Evolutionary conservation across 306 rosid species (phyloP), one percentile per base, ranked within the genome.

Genomic region (Astragalus glycyphyllos): DNA sequence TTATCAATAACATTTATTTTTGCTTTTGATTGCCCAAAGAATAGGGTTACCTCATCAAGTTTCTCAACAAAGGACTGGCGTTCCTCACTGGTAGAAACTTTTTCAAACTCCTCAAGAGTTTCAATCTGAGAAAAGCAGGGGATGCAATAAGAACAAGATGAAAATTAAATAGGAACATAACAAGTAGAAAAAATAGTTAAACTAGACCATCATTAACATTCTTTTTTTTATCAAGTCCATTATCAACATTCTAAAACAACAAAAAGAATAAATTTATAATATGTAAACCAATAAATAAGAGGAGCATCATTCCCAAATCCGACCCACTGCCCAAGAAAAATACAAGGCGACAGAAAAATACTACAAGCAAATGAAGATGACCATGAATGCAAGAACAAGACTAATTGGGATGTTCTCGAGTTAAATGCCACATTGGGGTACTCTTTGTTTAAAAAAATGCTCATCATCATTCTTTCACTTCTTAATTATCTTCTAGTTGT

Each of bases 11-110:
- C 38, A 68, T 13, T 50, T 58, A 10, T 42, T 73, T 26, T 23
- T 3, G n/a, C 34, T 73, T 29, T 23, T 1, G n/a, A 38, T 69
- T 45, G 11, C 70, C 68, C 38, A 67, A 71, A 78, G 69, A 74
- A 71, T 65, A 71, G 78, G 49, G 57, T 59, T 44, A 68, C 99
- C 99, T 89, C 86, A 78, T 94, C 95, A 50, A 94, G 99, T 86
- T 91, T 91, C 84, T 82, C 92, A 73, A 68, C 82, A 71, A 89
- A 89, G 58, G 88, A 80, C 79, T 82, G 83, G 13, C 95, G 96
- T 70, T 91, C 97, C 72, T 91, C 89, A 14, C 73, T 73, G 8
- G 96, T 87, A 71, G 95, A 89, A 77, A 90, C 75, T 77, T 82
- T 85, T 65, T 83, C 90, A 55, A 85, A 69, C 51, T 89, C 92